A percentile compares a stretch with the other conserved stretches of the same genome.
phyloP scores from a whole-genome alignment of 1,284 basidiomycete genomes.

The Sanghuangporus sanghuang region DNA sequence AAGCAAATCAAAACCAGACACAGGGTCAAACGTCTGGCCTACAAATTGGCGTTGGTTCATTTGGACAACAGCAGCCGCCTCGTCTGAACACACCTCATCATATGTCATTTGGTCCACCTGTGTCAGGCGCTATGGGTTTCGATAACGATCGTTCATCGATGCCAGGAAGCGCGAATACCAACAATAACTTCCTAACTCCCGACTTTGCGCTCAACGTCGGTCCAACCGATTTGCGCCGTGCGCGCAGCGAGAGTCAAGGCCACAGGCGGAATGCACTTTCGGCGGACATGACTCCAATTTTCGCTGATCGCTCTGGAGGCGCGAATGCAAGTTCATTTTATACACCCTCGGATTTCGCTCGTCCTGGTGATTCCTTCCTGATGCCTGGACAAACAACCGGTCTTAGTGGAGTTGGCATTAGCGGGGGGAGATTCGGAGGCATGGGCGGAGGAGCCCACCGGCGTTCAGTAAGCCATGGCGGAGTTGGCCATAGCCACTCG shows the following conservation, averaged over 20 bases:
- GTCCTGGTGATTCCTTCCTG: conserved; percentile 5
- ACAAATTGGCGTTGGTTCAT: neutral
- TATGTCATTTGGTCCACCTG: conserved; percentile 9
- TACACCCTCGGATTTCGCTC: conserved; percentile 41
- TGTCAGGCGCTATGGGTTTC: neutral
- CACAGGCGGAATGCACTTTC: conserved; percentile 29
- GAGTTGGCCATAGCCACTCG: conserved; percentile 30
- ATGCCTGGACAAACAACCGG: conserved; percentile 4
- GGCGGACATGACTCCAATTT: conserved; percentile 18
- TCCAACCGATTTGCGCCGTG: conserved; percentile 35
- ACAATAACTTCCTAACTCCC: conserved; percentile 42
- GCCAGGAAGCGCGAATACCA: conserved; percentile 11
- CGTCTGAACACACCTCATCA: conserved; percentile 5
- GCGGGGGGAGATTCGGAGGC: neutral
- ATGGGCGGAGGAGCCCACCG: conserved; percentile 30
- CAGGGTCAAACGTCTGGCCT: conserved; percentile 11
- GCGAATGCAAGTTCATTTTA: conserved; percentile 34
- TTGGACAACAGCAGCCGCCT: conserved; percentile 1
- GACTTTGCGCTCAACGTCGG: conserved; percentile 24
- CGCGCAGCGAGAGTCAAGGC: conserved; percentile 56
- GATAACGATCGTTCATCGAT: neutral
- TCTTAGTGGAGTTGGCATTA: neutral
- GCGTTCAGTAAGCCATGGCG: conserved; percentile 51
- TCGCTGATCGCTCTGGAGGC: conserved; percentile 41
- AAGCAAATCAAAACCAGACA: conserved; percentile 23